phyloP scores from a whole-genome alignment of 2,329 filamentous ascomycete species.

The Pseudogymnoascus sp. region DNA sequence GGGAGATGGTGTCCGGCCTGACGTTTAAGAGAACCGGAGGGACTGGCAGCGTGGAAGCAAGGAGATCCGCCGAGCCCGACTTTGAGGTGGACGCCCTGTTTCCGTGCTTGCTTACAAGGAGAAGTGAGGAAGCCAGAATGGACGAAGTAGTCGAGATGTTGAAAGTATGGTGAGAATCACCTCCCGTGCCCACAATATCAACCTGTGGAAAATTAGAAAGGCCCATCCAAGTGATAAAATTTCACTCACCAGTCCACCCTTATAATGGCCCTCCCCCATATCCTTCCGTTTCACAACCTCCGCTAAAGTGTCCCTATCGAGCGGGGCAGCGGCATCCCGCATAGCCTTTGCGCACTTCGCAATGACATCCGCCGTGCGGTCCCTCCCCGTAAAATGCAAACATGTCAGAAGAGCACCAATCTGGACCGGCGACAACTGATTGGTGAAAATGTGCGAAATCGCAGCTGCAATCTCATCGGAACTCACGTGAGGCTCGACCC shows the following conservation, averaged over 20 bases:
- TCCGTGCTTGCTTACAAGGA: conserved; percentile 89
- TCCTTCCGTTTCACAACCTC: conserved; percentile 53
- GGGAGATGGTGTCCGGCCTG: conserved; percentile 60
- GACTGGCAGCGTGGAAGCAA: conserved; percentile 65
- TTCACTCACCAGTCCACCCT: conserved; percentile 69
- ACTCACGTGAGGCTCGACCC: conserved; percentile 46
- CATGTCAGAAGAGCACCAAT: conserved; percentile 81
- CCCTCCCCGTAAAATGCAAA: conserved; percentile 82
- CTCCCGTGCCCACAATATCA: conserved; percentile 95
- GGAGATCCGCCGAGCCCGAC: conserved; percentile 88
- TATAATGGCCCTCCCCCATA: conserved; percentile 64
- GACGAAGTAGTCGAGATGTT: conserved; percentile 95
- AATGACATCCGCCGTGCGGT: conserved; percentile 77
- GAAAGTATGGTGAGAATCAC: conserved; percentile 95
- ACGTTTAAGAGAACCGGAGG: conserved; percentile 70
- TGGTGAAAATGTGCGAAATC: conserved; percentile 84
- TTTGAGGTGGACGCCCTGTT: conserved; percentile 93
- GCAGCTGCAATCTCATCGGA: conserved; percentile 83
- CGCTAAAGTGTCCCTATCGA: conserved; percentile 58
- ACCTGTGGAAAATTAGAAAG: conserved; percentile 33
- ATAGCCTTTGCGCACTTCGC: conserved; percentile 78
- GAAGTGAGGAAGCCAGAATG: conserved; percentile 77
- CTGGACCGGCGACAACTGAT: conserved; percentile 81
- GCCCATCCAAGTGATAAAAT: conserved; percentile 3
- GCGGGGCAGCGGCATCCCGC: conserved; percentile 67